Evolutionary conservation across 2,329 filamentous ascomycete genomes (phyloP).

Genomic region (Aspergillus ochraceus): DNA sequence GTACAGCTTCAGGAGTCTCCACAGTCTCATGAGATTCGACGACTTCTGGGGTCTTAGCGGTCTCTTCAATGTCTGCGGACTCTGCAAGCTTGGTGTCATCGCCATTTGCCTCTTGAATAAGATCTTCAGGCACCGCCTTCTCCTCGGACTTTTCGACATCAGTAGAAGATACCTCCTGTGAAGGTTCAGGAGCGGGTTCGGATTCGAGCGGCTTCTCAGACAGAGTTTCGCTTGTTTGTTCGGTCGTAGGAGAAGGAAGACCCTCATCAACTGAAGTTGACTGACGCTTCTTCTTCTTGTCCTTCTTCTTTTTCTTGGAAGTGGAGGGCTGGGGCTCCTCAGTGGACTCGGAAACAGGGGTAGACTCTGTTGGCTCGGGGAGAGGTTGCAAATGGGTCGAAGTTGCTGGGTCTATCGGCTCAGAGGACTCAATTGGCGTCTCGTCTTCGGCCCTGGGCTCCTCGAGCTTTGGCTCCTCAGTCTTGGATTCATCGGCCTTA

Average conservation of each 20-base stretch:
- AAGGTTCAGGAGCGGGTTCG: background rate
- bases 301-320: conserved; percentile 32
- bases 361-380: background rate
- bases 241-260: background rate
- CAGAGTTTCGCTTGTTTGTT: background rate
- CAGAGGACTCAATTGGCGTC: background rate
- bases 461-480: background rate
- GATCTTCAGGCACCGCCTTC: background rate
- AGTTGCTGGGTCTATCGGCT: background rate
- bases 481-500: background rate
- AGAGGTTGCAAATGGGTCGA: background rate
- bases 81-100: conserved; percentile 2
- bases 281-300: conserved; percentile 29
- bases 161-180: background rate
- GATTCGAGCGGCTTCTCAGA: background rate
- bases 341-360: background rate
- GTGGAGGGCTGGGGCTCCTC: conserved; percentile 10
- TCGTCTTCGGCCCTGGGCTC: background rate
- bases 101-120: background rate
- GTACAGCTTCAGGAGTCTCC: conserved; percentile 1
- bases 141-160: conserved; percentile 1
- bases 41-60: background rate
- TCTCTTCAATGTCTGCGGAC: background rate
- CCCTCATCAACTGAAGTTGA: conserved; percentile 13
- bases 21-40: background rate